Percentiles rank a stretch among this genome's conserved stretches.
Conservation (phyloP, 805 yeast species). For the Yamadazyma phyllophila region DNA sequence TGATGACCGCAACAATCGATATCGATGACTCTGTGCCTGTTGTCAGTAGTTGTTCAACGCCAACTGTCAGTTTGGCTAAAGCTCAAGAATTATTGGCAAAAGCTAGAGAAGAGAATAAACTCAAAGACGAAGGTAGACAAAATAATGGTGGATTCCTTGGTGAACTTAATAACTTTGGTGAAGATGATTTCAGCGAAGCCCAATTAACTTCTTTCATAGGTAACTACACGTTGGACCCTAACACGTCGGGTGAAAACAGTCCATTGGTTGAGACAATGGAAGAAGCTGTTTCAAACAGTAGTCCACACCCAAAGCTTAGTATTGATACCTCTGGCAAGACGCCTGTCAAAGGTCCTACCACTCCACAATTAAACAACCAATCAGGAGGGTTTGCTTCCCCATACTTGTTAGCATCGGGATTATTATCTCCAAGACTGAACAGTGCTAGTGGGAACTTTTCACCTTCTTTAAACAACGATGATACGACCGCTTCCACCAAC, state of each 20-base stretch:
- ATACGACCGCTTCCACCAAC: constrained; percentile 3
- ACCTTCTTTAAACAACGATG: constrained; percentile 9
- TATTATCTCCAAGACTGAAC: constrained; percentile 49
- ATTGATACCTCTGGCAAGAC: constrained; percentile 28
- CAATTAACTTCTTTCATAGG: constrained; percentile 16
- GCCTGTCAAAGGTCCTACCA: constrained; percentile 30
- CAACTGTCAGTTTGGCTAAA: constrained; percentile 83
- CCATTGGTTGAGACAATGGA: constrained; percentile 33
- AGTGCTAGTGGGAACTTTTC: constrained; percentile 17
- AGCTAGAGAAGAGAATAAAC: constrained; percentile 71
- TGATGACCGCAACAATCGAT: constrained; percentile 95
- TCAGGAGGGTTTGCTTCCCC: constrained; percentile 62
- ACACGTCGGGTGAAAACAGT: constrained; percentile 30
- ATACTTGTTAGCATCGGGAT: constrained; percentile 62
- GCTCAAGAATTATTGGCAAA: constrained; percentile 85
- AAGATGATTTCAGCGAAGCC: constrained; percentile 13
- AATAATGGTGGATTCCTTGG: constrained; percentile 16
- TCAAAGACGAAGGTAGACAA: constrained; percentile 50
- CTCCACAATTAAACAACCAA: constrained; percentile 27
- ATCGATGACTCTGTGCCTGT: constrained; percentile 91
- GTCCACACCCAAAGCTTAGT: constrained; percentile 25
- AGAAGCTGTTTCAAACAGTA: constrained; percentile 1
- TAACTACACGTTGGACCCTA: constrained; percentile 19
- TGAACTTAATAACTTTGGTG: constrained; percentile 13
- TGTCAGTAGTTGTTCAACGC: constrained; percentile 88